phyloP scores from a whole-genome alignment of 768 basidiomycete species.

The Hygrophorus pudorinus region DNA sequence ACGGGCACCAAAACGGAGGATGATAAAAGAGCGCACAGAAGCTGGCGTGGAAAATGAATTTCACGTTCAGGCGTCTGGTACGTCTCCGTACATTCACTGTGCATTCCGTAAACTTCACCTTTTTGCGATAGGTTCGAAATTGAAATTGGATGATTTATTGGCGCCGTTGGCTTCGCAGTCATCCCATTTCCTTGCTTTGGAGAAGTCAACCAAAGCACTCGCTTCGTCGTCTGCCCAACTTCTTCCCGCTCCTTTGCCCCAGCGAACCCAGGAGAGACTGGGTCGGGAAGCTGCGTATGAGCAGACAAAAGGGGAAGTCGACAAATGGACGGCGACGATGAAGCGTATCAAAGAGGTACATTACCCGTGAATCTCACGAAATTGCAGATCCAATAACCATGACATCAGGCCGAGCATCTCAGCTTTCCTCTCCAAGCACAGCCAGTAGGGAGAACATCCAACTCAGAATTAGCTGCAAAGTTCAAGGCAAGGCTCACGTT shows the following conservation, averaged over 20 bases:
- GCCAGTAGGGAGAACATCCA: slow-evolving; percentile 45
- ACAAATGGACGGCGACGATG: slow-evolving; percentile 92
- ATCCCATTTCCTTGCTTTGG: slow-evolving; percentile 53
- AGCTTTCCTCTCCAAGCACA: slow-evolving; percentile 78
- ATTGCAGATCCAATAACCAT: slow-evolving; percentile 6
- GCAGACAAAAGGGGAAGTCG: slow-evolving; percentile 82
- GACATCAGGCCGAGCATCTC: slow-evolving; percentile 65
- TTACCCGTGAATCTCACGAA: slow-evolving; percentile 6
- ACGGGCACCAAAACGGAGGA: slow-evolving; percentile 25
- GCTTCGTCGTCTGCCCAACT: slow-evolving; percentile 37
- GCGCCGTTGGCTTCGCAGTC: slow-evolving; percentile 59
- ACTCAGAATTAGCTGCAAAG: slow-evolving; percentile 67
- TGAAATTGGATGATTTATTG: slow-evolving; percentile 67
- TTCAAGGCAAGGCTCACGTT: slow-evolving; percentile 53
- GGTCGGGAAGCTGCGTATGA: slow-evolving; percentile 94
- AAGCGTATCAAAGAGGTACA: slow-evolving; percentile 81
- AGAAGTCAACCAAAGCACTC: slow-evolving; percentile 60
- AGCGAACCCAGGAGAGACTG: slow-evolving; percentile 77
- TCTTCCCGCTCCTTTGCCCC: slow-evolving; percentile 77
- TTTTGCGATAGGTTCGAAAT: slow-evolving; percentile 34
- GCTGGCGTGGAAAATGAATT: slow-evolving; percentile 80
- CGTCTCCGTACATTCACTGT: slow-evolving; percentile 5
- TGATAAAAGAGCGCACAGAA: slow-evolving; percentile 64
- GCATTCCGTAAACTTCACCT: not conserved
- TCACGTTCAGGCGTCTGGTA: slow-evolving; percentile 42